Evolutionary conservation across 345 rosid genomes (phyloP).

Genomic region (Adansonia digitata): DNA sequence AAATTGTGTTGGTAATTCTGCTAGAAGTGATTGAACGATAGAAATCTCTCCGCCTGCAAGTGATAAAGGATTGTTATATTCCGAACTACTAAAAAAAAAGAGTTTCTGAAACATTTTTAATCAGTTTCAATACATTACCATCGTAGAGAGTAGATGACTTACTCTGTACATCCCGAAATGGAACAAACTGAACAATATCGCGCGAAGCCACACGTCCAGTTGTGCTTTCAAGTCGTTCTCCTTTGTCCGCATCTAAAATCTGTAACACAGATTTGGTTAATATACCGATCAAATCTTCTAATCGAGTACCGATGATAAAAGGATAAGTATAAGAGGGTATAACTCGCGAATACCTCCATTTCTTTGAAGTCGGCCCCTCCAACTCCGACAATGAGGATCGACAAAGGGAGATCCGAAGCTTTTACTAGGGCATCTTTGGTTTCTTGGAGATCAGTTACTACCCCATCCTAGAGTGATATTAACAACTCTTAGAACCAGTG

Average conservation of each 20-base stretch:
- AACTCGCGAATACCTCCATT: constrained; percentile 66
- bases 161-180: constrained; percentile 73
- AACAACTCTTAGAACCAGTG: neutral
- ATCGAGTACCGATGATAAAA: neutral
- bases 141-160: constrained; percentile 20
- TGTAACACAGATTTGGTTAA: constrained; percentile 16
- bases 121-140: no score
- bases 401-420: constrained; percentile 88
- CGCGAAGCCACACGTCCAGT: constrained; percentile 81
- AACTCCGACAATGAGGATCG: constrained; percentile 90
- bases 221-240: constrained; percentile 81
- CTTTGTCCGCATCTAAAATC: constrained; percentile 87
- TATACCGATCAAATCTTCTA: neutral
- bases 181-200: constrained; percentile 91
- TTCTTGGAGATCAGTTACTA: constrained; percentile 93
- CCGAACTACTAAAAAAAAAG: neutral
- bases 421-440: constrained; percentile 86
- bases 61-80: neutral
- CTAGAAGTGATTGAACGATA: constrained; percentile 70
- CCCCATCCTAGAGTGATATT: constrained; percentile 65
- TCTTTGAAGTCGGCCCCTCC: constrained; percentile 99
- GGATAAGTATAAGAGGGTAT: neutral
- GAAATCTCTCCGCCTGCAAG: constrained; percentile 78
- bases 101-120: neutral
- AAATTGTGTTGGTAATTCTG: constrained; percentile 85